Percentiles rank a stretch among this genome's conserved stretches.
phyloP scores from a whole-genome alignment of 1,139 yeast genomes.

The Tardiomyces digboiensis region DNA sequence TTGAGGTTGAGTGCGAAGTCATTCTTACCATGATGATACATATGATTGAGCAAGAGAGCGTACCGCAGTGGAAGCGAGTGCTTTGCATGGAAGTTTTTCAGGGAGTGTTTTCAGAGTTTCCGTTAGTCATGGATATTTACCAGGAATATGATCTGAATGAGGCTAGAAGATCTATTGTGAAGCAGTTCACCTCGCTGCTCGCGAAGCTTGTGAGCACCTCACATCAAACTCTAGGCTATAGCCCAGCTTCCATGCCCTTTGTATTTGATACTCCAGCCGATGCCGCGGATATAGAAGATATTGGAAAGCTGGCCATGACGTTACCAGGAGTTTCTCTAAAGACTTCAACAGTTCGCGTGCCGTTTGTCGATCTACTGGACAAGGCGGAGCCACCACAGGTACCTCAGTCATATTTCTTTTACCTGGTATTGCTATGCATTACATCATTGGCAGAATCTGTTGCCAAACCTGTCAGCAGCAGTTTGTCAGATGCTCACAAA shows the following conservation, averaged over 20 bases:
- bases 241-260: conserved; percentile 9
- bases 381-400: conserved; percentile 58
- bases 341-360: conserved; percentile 38
- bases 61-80: conserved; percentile 61
- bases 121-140: conserved; percentile 43
- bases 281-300: conserved; percentile 5
- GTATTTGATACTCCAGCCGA: background rate
- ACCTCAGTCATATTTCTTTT: conserved; percentile 55
- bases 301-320: conserved; percentile 1
- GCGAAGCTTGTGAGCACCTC: conserved; percentile 16
- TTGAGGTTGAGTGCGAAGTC: conserved; percentile 74
- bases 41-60: conserved; percentile 38
- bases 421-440: conserved; percentile 46
- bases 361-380: conserved; percentile 67
- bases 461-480: conserved; percentile 38
- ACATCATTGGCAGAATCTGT: conserved; percentile 59
- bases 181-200: conserved; percentile 45
- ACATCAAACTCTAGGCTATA: conserved; percentile 12
- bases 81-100: conserved; percentile 65
- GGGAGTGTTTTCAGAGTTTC: conserved; percentile 48
- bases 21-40: conserved; percentile 68
- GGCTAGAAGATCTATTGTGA: conserved; percentile 52
- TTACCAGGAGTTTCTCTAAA: conserved; percentile 17
- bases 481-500: conserved; percentile 3
- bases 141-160: conserved; percentile 49